Percentiles rank a stretch among this genome's conserved stretches.
These are phyloP conservation scores for Myriosclerotinia scirpicola DNA, from an alignment of 2,329 filamentous ascomycete species.

Conservation along the genomic window DNA sequence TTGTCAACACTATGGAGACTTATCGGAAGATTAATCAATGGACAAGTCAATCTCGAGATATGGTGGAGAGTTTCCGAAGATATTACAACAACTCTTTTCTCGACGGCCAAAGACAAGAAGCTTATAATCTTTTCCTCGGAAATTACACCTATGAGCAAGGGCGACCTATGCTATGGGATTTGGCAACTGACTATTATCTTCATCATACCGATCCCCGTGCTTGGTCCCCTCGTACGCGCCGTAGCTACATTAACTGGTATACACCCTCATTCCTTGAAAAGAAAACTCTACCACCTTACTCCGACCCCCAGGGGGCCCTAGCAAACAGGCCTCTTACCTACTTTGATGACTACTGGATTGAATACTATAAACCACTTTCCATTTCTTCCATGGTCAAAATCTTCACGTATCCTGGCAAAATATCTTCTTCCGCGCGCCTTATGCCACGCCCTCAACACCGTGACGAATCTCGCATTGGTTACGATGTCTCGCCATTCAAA, in stretches of 20 bases:
- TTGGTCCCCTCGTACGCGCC: constrained; percentile 62
- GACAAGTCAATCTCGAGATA: constrained; percentile 95
- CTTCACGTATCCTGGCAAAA: constrained; percentile 72
- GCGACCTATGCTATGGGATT: constrained; percentile 95
- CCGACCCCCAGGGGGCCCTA: constrained; percentile 27
- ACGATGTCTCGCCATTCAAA: constrained; percentile 85
- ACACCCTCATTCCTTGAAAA: constrained; percentile 70
- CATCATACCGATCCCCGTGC: constrained; percentile 82
- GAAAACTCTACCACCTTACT: constrained; percentile 43
- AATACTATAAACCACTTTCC: constrained; percentile 89
- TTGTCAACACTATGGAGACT: constrained; percentile 99
- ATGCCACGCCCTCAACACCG: constrained; percentile 72
- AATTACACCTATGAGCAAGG: constrained; percentile 89
- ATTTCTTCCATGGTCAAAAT: constrained; percentile 90
- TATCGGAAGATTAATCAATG: constrained; percentile 99
- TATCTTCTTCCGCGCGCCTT: constrained; percentile 86
- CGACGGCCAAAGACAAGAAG: constrained; percentile 95
- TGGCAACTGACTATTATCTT: constrained; percentile 92
- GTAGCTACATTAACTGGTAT: constrained; percentile 88
- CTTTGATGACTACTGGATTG: constrained; percentile 95
- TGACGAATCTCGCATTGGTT: constrained; percentile 56
- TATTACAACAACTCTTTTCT: constrained; percentile 99
- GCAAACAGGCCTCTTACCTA: constrained; percentile 45
- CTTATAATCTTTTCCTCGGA: constrained; percentile 94
- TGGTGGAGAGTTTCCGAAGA: constrained; percentile 98